Percentiles rank a stretch among this genome's conserved stretches.
phyloP scores from a whole-genome alignment of 331 rosid genomes.

The Erythrophleum ivorense region DNA sequence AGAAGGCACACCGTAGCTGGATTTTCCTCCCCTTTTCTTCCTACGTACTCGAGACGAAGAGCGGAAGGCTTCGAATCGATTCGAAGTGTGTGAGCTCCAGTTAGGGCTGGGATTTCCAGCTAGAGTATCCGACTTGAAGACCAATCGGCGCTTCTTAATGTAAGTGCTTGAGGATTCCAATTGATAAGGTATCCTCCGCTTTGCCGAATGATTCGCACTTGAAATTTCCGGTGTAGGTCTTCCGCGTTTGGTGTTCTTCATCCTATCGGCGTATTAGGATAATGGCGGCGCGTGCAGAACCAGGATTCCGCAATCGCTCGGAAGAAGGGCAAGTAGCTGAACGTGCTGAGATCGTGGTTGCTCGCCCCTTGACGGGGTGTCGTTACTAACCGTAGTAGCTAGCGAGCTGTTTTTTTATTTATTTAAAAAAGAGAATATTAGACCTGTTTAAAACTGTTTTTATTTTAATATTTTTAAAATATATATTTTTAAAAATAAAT shows the following conservation, averaged over 20 bases:
- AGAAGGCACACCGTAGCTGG: slow-evolving; percentile 24
- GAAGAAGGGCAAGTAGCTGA: background rate
- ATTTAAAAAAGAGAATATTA: too few relatives aligned
- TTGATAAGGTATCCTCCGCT: slow-evolving; percentile 37
- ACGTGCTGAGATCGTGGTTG: background rate
- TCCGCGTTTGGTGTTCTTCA: slow-evolving; percentile 12
- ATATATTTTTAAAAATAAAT: too few relatives aligned
- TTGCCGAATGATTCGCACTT: slow-evolving; percentile 25
- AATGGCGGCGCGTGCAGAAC: slow-evolving; percentile 27
- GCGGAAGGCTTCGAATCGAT: slow-evolving; percentile 37
- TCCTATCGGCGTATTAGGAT: background rate
- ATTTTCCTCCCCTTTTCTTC: slow-evolving; percentile 32
- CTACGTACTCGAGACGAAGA: slow-evolving; percentile 40
- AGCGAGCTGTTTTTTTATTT: too few relatives aligned
- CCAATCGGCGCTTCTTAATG: slow-evolving; percentile 30
- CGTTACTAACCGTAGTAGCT: too few relatives aligned
- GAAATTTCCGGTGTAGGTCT: slow-evolving; percentile 35
- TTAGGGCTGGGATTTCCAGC: slow-evolving; percentile 27
- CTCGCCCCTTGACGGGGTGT: slow-evolving; percentile 1
- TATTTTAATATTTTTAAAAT: too few relatives aligned
- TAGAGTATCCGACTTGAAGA: slow-evolving; percentile 33
- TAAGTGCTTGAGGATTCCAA: slow-evolving; percentile 10
- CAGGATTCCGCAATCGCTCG: slow-evolving; percentile 1
- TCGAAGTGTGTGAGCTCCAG: background rate
- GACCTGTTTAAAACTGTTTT: too few relatives aligned